Conservation (phyloP, 129 eudicot species). For the Artemisia annua region DNA sequence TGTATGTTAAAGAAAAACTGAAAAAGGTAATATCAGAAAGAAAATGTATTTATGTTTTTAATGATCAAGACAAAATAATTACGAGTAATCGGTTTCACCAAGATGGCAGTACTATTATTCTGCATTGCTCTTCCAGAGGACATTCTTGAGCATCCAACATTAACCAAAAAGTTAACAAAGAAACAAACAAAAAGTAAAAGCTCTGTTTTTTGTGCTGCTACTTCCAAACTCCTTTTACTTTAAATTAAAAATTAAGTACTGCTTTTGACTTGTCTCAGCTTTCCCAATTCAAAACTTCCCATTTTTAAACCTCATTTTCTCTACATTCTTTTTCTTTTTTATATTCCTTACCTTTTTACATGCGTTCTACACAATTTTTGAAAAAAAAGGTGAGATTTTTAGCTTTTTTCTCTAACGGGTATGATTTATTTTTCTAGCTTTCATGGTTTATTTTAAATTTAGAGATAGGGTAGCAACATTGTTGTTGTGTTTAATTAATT, state of each 20-base stretch:
- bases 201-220: constrained; percentile 40
- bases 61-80: not conserved
- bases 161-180: constrained; percentile 31
- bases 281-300: constrained; percentile 48
- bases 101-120: constrained; percentile 5
- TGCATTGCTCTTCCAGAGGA: constrained; percentile 20
- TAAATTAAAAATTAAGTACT: constrained; percentile 39
- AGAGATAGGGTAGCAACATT: too few relatives aligned
- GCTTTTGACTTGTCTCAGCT: constrained; percentile 48
- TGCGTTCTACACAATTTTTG: constrained; percentile 26
- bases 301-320: constrained; percentile 42
- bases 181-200: constrained; percentile 52
- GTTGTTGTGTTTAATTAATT: too few relatives aligned
- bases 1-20: not conserved
- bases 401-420: constrained; percentile 14
- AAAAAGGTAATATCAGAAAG: not conserved
- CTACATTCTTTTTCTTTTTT: constrained; percentile 25
- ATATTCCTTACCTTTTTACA: constrained; percentile 32
- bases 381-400: constrained; percentile 19
- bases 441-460: not conserved
- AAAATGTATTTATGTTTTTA: not conserved
- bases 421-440: constrained; percentile 1
- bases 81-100: constrained; percentile 7
- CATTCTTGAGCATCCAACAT: constrained; percentile 35
- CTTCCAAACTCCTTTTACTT: constrained; percentile 28